Percentiles rank a stretch among this genome's conserved stretches.
phyloP scores from a whole-genome alignment of 2,329 filamentous ascomycete genomes.

The Talaromyces sp. region DNA sequence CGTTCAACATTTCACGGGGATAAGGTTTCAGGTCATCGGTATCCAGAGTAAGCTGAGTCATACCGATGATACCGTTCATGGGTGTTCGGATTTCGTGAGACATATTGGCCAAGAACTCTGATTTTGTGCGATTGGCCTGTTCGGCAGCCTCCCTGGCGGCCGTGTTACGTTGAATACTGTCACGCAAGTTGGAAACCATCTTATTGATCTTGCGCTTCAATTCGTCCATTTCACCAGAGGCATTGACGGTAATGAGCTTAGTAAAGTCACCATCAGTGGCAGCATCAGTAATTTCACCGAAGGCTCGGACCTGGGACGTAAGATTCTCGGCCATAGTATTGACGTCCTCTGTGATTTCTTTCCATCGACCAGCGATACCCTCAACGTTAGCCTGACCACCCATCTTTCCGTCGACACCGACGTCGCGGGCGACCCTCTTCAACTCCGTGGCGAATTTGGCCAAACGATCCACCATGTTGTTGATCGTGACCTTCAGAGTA shows the following conservation, averaged over 20 bases:
- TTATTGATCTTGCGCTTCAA: conserved; percentile 97
- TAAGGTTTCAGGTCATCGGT: conserved; percentile 88
- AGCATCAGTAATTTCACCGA: conserved; percentile 91
- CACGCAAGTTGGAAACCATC: conserved; percentile 90
- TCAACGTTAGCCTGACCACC: conserved; percentile 92
- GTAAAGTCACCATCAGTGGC: conserved; percentile 94
- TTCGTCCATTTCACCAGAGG: conserved; percentile 95
- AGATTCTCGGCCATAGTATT: conserved; percentile 83
- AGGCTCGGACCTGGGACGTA: conserved; percentile 91
- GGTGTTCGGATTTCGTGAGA: conserved; percentile 94
- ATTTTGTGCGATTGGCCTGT: conserved; percentile 93
- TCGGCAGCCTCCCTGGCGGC: conserved; percentile 90
- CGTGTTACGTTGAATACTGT: conserved; percentile 92
- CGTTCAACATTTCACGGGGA: conserved; percentile 93
- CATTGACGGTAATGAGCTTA: conserved; percentile 89
- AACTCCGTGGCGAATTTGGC: conserved; percentile 94
- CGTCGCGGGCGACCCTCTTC: conserved; percentile 87
- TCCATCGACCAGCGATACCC: conserved; percentile 87
- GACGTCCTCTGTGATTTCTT: conserved; percentile 92
- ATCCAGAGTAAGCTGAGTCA: conserved; percentile 90
- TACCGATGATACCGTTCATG: conserved; percentile 94
- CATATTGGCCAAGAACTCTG: conserved; percentile 96
- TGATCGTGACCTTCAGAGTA: conserved; percentile 89
- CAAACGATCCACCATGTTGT: conserved; percentile 92
- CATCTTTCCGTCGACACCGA: conserved; percentile 95